Evolutionary conservation across 1,284 basidiomycete genomes (phyloP), one percentile per base, ranked within the genome.

Genomic region (Pyrrhoderma noxium): DNA sequence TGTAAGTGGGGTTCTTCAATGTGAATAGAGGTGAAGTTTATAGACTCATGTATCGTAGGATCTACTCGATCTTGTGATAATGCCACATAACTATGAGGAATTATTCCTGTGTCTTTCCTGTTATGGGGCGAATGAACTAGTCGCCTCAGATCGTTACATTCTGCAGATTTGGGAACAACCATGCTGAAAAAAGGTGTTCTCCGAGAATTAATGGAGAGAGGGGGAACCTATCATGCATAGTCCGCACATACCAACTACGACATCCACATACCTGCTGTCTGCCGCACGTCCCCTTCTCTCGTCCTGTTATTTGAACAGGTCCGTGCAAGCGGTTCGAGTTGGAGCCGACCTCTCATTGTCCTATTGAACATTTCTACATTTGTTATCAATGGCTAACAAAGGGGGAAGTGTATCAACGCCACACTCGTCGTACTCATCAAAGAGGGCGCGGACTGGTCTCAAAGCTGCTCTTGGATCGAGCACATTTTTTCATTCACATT

Each of bases 401-500:
- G 27, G 11, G 27, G 27, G 27, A 31, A 25, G 42, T 22, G 39
- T 38, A 31, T 46, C 45, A 31, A 38, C 44, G 47, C 52, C 52
- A 50, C 52, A 54, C 48, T 45, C 52, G 8, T 42, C 52, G 4
- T 40, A 47, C 22, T 35, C 42, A 21, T 49, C 48, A 11, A 31
- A 5, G 27, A 31, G 27, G 27, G 27, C 27, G 27, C 27, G 27
- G 27, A 31, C 27, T 5, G 49, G 49, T 18, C 36, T 55, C 42
- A 55, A 51, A 34, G 53, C 53, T 21, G 41, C 49, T 21, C 42
- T 49, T 16, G 46, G 53, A 19, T 42, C 53, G 16, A 38, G 46
- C 36, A 38, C 53, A 13, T 55, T 55, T 45, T 56, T 56, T 41
- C 54, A 56, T 27, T 50, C 50, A n/a, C 51, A 41, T 27, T 42